These are phyloP conservation scores for Xylariaceae sp. DNA, from an alignment of 2,329 filamentous ascomycete species.

Conservation along the genomic window DNA sequence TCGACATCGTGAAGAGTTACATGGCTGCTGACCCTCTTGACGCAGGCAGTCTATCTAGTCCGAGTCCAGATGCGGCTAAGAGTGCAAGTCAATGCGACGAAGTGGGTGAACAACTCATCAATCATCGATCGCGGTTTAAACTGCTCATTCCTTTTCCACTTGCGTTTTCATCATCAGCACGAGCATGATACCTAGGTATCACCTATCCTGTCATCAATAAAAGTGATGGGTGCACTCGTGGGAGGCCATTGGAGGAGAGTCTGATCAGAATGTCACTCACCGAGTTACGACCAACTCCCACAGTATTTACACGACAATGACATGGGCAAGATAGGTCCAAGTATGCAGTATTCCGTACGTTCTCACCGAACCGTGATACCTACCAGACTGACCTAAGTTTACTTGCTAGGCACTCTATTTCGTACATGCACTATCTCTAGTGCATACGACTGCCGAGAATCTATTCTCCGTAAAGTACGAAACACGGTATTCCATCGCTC, in stretches of 20 bases:
- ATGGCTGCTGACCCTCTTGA: not conserved
- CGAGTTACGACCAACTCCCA: not conserved
- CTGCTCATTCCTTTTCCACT: conserved; percentile 10
- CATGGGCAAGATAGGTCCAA: no score
- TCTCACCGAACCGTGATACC: no score
- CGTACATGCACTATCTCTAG: no score
- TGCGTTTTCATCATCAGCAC: not conserved
- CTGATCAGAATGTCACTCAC: no score
- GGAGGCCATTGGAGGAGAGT: no score
- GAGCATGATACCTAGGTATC: not conserved
- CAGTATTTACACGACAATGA: not conserved
- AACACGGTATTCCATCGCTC: no score
- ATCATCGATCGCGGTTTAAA: not conserved
- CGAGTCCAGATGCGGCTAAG: conserved; percentile 7
- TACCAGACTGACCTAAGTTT: no score
- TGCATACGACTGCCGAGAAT: no score
- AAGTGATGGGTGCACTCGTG: not conserved
- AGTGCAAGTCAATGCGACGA: conserved; percentile 15
- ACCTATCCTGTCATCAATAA: not conserved
- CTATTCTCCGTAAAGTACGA: no score
- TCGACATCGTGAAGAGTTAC: not conserved
- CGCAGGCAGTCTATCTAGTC: not conserved
- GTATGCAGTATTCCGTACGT: no score
- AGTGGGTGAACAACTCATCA: conserved; percentile 20
- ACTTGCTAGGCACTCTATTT: no score